A percentile compares a stretch with the other conserved stretches of the same genome.
Conservation (phyloP, 768 basidiomycete genomes). For the Zangia roseola region DNA sequence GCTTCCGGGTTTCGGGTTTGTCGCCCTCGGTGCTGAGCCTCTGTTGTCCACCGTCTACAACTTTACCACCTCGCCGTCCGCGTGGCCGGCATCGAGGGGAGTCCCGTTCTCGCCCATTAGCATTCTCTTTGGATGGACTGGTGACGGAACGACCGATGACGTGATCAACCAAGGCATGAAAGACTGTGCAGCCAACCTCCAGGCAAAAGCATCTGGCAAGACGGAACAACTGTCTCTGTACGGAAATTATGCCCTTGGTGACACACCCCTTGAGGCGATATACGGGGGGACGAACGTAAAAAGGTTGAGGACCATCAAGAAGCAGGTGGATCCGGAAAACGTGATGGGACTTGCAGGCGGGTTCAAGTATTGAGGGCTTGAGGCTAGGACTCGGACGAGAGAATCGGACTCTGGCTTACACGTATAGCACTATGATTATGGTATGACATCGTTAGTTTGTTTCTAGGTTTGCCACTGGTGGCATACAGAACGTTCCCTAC, state of each 20-base stretch:
- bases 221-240: constrained; percentile 45
- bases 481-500: background rate
- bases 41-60: constrained; percentile 43
- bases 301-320: constrained; percentile 40
- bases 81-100: constrained; percentile 47
- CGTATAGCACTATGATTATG: background rate
- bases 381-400: background rate
- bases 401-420: constrained; percentile 3
- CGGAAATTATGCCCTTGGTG: constrained; percentile 57
- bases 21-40: constrained; percentile 51
- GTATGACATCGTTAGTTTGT: constrained; percentile 1
- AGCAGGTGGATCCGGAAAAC: constrained; percentile 50
- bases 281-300: constrained; percentile 48
- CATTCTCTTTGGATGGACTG: constrained; percentile 46
- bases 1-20: constrained; percentile 38
- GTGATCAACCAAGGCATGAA: constrained; percentile 40
- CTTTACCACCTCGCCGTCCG: constrained; percentile 38
- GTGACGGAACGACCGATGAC: constrained; percentile 35
- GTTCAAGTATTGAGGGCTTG: constrained; percentile 46
- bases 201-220: constrained; percentile 40
- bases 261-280: constrained; percentile 48
- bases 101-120: constrained; percentile 44
- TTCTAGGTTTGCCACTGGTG: background rate
- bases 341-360: constrained; percentile 71
- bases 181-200: constrained; percentile 40